Base-by-base conservation (phyloP, 2,329 filamentous ascomycete genomes). In the Aureobasidium sp. region DNA sequence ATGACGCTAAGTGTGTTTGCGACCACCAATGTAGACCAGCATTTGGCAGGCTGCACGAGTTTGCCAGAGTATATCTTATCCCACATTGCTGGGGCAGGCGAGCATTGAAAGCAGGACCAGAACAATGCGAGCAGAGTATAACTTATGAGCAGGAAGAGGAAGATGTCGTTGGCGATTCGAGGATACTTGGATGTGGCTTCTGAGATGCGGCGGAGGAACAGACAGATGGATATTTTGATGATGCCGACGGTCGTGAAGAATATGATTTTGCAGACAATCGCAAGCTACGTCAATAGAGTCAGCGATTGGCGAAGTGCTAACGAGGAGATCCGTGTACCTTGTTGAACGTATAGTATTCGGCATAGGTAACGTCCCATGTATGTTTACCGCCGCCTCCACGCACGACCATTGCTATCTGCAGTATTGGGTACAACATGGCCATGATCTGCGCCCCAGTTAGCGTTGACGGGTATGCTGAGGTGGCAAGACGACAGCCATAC, bases 161-260 rank as follows among this genome's bases (percentile, higher is more conserved):
- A 49, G 34, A 59, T 14, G 36, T 59, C 56, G 34, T 59, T 59
- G n/a, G 56, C 56, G 31, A 59, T 48, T 17, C 34, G 31, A 47
- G 42, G 45, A 29, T 49, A 47, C 34, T 47, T 47, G 12, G 42
- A 39, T n/a, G 42, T 39, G 42, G 45, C 56, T 20, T 39, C 56
- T 3, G 56, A 59, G 14, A 59, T 59, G 14, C 56, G 56, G 14
- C 56, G 56, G 22, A 59, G 42, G 56, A 59, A 59, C 5, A 59
- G 56, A 31, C 42, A 47, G 5, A 59, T 59, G 8, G 56, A 59
- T 48, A 59, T 59, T 20, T 59, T 59, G 29, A 59, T 59, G 20
- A 59, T 59, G 44, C 56, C 56, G 44, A 59, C 56, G 20, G 56
- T 59, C 4, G 56, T 59, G 44, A 59, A 59, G 39, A 59, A 59